Conservation (phyloP, 1,284 basidiomycete genomes). For the Kwoniella shivajii region DNA sequence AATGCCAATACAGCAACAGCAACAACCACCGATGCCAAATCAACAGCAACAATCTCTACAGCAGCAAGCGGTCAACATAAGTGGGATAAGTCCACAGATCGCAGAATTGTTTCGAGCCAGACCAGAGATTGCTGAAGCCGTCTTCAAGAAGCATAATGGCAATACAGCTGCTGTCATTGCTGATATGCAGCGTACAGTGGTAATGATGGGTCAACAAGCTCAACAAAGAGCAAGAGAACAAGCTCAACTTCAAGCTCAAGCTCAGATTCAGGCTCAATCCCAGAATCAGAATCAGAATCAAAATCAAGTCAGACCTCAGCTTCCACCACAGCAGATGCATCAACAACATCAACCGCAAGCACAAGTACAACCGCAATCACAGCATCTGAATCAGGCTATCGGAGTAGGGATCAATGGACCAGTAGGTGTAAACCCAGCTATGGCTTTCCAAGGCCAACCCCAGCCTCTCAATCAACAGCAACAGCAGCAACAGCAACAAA, state of each 20-base stretch:
- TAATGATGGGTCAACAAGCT: conserved; percentile 4
- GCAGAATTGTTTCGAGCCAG: conserved; percentile 10
- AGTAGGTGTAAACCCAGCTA: conserved; percentile 9
- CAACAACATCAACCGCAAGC: conserved; percentile 1
- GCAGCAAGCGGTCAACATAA: not conserved
- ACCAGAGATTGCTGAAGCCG: conserved; percentile 10
- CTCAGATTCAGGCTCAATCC: not conserved
- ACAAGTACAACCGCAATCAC: conserved; percentile 1
- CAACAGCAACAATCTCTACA: conserved; percentile 5
- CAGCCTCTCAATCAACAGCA: conserved; percentile 4
- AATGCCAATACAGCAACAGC: conserved; percentile 1
- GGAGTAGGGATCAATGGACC: conserved; percentile 13
- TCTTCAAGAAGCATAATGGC: conserved; percentile 15
- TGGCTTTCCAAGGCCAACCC: conserved; percentile 7
- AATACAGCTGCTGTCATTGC: conserved; percentile 7
- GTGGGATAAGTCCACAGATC: not conserved
- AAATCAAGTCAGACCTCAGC: not conserved
- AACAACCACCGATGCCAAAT: not conserved
- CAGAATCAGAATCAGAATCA: conserved; percentile 3
- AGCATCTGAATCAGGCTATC: conserved; percentile 4
- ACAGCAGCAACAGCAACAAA: conserved; percentile 6
- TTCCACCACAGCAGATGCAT: not conserved
- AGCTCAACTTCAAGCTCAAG: not conserved
- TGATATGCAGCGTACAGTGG: conserved; percentile 13
- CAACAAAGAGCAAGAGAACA: conserved; percentile 2